Evolutionary conservation across 2,329 filamentous ascomycete species (phyloP).

Genomic region (Colletotrichum acutatum): DNA sequence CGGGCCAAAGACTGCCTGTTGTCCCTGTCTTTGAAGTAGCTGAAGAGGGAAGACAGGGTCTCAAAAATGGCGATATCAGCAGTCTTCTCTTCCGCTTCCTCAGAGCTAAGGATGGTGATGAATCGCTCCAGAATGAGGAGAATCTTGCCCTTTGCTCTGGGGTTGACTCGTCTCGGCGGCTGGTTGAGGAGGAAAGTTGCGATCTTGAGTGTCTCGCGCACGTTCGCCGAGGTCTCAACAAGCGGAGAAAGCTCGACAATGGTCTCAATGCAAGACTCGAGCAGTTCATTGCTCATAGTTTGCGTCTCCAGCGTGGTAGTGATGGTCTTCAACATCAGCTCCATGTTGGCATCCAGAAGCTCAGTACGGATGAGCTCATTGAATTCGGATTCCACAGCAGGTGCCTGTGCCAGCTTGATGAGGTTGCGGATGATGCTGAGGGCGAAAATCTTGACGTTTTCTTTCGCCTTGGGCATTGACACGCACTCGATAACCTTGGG

Average conservation of each 20-base stretch:
- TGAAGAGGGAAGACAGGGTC: constrained; percentile 84
- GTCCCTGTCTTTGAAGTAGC: constrained; percentile 85
- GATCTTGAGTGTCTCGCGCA: constrained; percentile 82
- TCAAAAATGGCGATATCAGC: constrained; percentile 68
- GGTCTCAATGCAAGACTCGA: constrained; percentile 82
- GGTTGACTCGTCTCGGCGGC: constrained; percentile 84
- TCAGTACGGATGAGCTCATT: constrained; percentile 64
- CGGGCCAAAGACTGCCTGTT: constrained; percentile 80
- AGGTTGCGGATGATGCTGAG: constrained; percentile 80
- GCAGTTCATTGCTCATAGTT: constrained; percentile 75
- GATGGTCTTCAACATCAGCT: constrained; percentile 74
- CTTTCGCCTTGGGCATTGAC: constrained; percentile 78
- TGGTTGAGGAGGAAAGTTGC: constrained; percentile 85
- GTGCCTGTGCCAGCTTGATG: constrained; percentile 67
- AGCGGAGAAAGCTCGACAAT: constrained; percentile 81
- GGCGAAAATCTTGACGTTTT: constrained; percentile 86
- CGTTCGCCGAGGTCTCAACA: constrained; percentile 74
- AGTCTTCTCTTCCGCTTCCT: constrained; percentile 25
- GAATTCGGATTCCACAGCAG: constrained; percentile 65
- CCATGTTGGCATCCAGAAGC: constrained; percentile 67
- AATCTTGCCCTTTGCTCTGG: constrained; percentile 83
- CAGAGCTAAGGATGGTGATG: constrained; percentile 66
- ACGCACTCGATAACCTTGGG: constrained; percentile 79
- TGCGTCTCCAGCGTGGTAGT: constrained; percentile 72
- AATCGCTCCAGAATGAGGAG: constrained; percentile 85